These are phyloP conservation scores for Lactarius pseudohatsudake DNA, from an alignment of 768 basidiomycete genomes.

Conservation along the genomic window DNA sequence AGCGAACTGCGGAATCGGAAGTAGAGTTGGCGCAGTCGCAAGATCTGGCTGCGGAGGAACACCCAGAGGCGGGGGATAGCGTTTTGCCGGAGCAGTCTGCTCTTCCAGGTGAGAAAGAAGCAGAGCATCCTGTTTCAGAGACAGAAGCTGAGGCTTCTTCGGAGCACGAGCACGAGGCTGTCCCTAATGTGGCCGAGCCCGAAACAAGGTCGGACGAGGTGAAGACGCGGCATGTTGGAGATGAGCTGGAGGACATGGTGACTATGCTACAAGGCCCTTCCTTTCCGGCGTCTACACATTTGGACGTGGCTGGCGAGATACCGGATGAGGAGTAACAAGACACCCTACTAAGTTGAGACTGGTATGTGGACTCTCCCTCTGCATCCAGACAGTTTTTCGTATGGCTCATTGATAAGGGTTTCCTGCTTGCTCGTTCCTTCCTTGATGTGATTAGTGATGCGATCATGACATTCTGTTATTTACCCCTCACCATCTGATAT, in stretches of 20 bases:
- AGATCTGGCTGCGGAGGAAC: slow-evolving; percentile 11
- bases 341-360: not conserved
- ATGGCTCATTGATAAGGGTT: not conserved
- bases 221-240: slow-evolving; percentile 31
- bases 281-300: slow-evolving; percentile 28
- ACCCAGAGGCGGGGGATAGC: slow-evolving; percentile 15
- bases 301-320: slow-evolving; percentile 46
- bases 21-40: slow-evolving; percentile 2
- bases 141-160: slow-evolving; percentile 21
- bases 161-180: slow-evolving; percentile 26
- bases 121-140: slow-evolving; percentile 8
- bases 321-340: slow-evolving; percentile 47
- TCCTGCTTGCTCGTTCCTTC: no score
- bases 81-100: slow-evolving; percentile 10
- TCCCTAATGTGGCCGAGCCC: slow-evolving; percentile 24
- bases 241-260: slow-evolving; percentile 64
- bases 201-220: slow-evolving; percentile 31
- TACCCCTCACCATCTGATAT: slow-evolving; percentile 11
- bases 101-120: slow-evolving; percentile 23
- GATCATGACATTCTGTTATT: slow-evolving; percentile 8
- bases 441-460: not conserved
- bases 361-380: slow-evolving; percentile 5
- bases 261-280: slow-evolving; percentile 55
- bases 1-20: slow-evolving; percentile 11
- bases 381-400: not conserved